These are phyloP conservation scores for Umbellularia californica DNA, from an alignment of 164 flowering plant species.

Conservation along the genomic window DNA sequence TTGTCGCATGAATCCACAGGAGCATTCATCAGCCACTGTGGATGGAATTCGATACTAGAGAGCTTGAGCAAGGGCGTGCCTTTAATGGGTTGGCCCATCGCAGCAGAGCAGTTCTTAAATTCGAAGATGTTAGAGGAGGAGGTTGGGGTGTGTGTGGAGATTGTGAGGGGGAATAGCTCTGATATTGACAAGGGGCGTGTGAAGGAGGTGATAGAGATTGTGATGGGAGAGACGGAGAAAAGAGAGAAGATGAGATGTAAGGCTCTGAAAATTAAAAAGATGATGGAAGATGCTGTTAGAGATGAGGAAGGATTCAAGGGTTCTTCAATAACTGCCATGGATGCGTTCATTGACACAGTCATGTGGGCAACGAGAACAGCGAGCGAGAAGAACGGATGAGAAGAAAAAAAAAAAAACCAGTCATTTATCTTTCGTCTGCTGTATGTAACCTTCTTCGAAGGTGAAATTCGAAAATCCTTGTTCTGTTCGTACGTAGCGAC, in stretches of 20 bases:
- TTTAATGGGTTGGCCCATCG: constrained; percentile 20
- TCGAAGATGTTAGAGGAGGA: constrained; percentile 11
- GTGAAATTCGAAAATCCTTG: no score
- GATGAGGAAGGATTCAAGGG: constrained; percentile 1
- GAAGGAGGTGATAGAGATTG: constrained; percentile 3
- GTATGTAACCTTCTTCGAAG: no score
- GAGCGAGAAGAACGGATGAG: no score
- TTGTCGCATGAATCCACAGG: constrained; percentile 11
- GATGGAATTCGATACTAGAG: constrained; percentile 14
- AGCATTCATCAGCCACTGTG: constrained; percentile 17
- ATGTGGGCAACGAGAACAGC: no score
- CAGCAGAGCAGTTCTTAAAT: constrained; percentile 17
- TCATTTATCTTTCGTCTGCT: no score
- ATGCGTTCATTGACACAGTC: background rate
- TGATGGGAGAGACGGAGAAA: constrained; percentile 8
- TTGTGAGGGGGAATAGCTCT: constrained; percentile 10
- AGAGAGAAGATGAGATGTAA: constrained; percentile 9
- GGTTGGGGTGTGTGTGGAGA: constrained; percentile 15
- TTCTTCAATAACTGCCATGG: constrained; percentile 1
- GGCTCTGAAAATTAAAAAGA: background rate
- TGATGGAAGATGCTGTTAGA: constrained; percentile 1
- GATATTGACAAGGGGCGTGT: constrained; percentile 2
- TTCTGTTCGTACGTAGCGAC: no score
- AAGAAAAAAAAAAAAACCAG: no score
- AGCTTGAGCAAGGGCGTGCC: constrained; percentile 19